Evolutionary conservation across 2,329 filamentous ascomycete genomes (phyloP).

Genomic region (Graphiopsis chlorocephala): DNA sequence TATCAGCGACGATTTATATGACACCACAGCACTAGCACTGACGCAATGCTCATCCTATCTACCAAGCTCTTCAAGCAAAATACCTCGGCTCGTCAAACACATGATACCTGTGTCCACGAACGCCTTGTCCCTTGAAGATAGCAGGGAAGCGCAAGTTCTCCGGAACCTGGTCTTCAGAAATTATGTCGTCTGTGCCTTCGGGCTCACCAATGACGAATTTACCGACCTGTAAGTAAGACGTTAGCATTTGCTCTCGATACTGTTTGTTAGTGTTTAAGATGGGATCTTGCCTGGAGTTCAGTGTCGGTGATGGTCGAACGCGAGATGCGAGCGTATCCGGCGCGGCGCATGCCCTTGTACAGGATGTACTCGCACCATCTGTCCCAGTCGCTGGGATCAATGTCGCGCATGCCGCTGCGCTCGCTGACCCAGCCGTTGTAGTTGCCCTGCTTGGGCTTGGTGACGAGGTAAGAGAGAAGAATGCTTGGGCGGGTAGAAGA

Average conservation of each 20-base stretch:
- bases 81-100: slow-evolving; percentile 92
- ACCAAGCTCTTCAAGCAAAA: slow-evolving; percentile 26
- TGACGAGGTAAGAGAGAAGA: slow-evolving; percentile 88
- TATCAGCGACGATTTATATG: neutral
- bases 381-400: slow-evolving; percentile 90
- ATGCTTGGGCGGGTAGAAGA: slow-evolving; percentile 75
- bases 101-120: slow-evolving; percentile 87
- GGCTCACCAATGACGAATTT: slow-evolving; percentile 84
- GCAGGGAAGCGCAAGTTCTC: slow-evolving; percentile 78
- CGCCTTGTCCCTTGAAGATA: slow-evolving; percentile 79
- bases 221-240: slow-evolving; percentile 56
- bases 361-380: slow-evolving; percentile 99
- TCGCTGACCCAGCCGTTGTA: slow-evolving; percentile 94
- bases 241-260: slow-evolving; percentile 15
- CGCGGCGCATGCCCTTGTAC: slow-evolving; percentile 81
- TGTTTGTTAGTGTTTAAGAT: neutral
- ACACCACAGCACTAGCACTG: too few species aligned
- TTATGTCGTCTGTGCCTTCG: slow-evolving; percentile 62
- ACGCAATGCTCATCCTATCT: neutral
- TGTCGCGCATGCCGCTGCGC: slow-evolving; percentile 87
- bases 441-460: slow-evolving; percentile 84
- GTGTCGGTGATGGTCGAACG: slow-evolving; percentile 93
- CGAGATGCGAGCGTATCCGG: slow-evolving; percentile 86
- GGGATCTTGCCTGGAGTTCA: slow-evolving; percentile 70
- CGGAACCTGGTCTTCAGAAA: slow-evolving; percentile 72